These are phyloP conservation scores for Saposhnikovia divaricata DNA, from an alignment of 129 eudicot species.

Conservation along the genomic window DNA sequence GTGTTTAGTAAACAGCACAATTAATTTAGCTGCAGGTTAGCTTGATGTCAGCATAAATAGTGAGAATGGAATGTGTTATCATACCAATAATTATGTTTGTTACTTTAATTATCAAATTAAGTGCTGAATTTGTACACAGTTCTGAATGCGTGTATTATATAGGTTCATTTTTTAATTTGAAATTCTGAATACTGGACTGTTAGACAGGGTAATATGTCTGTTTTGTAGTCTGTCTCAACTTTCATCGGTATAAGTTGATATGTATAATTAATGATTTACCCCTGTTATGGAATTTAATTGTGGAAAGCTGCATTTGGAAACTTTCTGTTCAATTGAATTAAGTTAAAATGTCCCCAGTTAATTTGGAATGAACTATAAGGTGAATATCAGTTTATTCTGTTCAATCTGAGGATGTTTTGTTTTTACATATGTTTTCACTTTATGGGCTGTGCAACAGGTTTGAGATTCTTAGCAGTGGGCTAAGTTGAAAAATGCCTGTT, in stretches of 20 bases:
- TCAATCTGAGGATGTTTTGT: neutral
- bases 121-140: neutral
- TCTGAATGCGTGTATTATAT: neutral
- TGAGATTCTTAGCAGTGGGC: neutral
- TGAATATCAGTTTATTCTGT: neutral
- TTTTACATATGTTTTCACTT: neutral
- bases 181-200: neutral
- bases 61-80: neutral
- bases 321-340: neutral
- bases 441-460: neutral
- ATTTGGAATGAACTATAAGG: neutral
- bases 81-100: neutral
- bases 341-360: neutral
- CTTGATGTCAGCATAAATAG: neutral
- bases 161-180: neutral
- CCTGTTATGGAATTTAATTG: neutral
- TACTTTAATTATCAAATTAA: neutral
- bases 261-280: neutral
- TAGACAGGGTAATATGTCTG: neutral
- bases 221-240: neutral
- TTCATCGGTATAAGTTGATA: neutral
- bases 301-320: neutral
- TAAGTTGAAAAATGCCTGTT: neutral
- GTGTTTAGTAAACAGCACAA: neutral
- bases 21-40: slow-evolving; percentile 1